phyloP scores from a whole-genome alignment of 352 stramenopile species.

The Globisporangium heterothallicum region DNA sequence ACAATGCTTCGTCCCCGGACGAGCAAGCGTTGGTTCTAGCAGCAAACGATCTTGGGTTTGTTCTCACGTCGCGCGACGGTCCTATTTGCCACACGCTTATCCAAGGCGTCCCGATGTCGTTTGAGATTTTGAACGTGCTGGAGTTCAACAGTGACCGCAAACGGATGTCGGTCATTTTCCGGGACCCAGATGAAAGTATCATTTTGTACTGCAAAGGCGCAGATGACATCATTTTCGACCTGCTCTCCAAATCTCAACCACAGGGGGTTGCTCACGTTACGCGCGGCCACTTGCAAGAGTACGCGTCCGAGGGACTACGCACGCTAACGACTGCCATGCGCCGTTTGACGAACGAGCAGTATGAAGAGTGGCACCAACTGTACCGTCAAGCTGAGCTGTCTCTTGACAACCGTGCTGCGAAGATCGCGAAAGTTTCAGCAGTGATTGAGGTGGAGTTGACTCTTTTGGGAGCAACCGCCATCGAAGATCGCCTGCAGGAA shows the following conservation, averaged over 20 bases:
- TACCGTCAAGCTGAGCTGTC: constrained; percentile 78
- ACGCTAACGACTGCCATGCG: constrained; percentile 73
- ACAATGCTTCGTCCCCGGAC: constrained; percentile 82
- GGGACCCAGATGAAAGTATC: constrained; percentile 64
- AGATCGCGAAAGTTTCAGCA: constrained; percentile 70
- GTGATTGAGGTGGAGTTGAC: constrained; percentile 85
- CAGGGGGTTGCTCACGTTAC: constrained; percentile 79
- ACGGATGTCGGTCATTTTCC: constrained; percentile 97
- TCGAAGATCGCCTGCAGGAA: constrained; percentile 92
- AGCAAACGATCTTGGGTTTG: constrained; percentile 69
- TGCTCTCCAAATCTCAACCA: constrained; percentile 55
- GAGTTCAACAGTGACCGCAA: constrained; percentile 99
- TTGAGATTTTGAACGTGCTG: constrained; percentile 93
- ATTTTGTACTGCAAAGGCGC: constrained; percentile 82
- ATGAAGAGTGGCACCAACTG: constrained; percentile 61
- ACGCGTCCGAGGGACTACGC: constrained; percentile 70
- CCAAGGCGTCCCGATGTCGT: constrained; percentile 68
- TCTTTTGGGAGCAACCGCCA: constrained; percentile 87
- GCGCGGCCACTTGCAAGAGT: constrained; percentile 76
- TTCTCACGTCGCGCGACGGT: constrained; percentile 59
- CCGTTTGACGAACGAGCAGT: constrained; percentile 62
- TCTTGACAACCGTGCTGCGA: constrained; percentile 59
- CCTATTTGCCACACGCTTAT: constrained; percentile 63
- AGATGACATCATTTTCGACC: constrained; percentile 77
- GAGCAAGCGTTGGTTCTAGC: constrained; percentile 77